Percentiles rank a stretch among this genome's conserved stretches.
Conservation (phyloP, 2,329 filamentous ascomycete genomes). For the Periconia sp. region DNA sequence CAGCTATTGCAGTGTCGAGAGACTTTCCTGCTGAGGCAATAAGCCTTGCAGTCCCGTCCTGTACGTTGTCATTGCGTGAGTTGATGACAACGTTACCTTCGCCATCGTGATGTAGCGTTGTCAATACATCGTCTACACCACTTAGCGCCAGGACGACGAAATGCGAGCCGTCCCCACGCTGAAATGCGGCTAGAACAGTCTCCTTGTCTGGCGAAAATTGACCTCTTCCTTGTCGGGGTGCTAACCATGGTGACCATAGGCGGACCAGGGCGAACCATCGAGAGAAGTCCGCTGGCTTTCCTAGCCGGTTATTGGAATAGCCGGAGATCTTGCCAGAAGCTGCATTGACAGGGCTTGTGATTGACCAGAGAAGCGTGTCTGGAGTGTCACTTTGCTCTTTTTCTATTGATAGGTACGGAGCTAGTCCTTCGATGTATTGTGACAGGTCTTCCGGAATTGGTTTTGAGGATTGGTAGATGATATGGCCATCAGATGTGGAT, state of each 20-base stretch:
- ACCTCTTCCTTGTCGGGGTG: slow-evolving; percentile 79
- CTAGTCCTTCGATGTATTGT: slow-evolving; percentile 64
- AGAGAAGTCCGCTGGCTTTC: slow-evolving; percentile 66
- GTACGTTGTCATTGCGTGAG: slow-evolving; percentile 72
- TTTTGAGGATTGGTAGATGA: slow-evolving; percentile 58
- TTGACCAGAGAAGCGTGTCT: slow-evolving; percentile 72
- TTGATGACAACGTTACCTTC: slow-evolving; percentile 72
- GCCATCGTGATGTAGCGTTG: slow-evolving; percentile 69
- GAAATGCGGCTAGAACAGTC: slow-evolving; percentile 77
- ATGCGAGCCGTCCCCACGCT: slow-evolving; percentile 73
- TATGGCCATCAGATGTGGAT: slow-evolving; percentile 66
- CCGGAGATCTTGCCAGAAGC: slow-evolving; percentile 65
- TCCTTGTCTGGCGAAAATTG: slow-evolving; percentile 76
- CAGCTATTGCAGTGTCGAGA: slow-evolving; percentile 78
- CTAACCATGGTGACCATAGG: slow-evolving; percentile 83
- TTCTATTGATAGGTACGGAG: slow-evolving; percentile 60
- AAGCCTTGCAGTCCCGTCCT: slow-evolving; percentile 63
- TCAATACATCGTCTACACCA: slow-evolving; percentile 72
- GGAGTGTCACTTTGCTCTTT: slow-evolving; percentile 69
- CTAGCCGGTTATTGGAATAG: slow-evolving; percentile 63
- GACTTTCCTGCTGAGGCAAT: slow-evolving; percentile 73
- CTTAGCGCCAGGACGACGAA: slow-evolving; percentile 81
- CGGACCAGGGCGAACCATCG: slow-evolving; percentile 85
- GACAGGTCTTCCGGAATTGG: slow-evolving; percentile 51
- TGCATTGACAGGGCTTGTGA: slow-evolving; percentile 62